Percentiles rank a stretch among this genome's conserved stretches.
Conservation (phyloP, 805 yeast species). For the Starmera quercuum region DNA sequence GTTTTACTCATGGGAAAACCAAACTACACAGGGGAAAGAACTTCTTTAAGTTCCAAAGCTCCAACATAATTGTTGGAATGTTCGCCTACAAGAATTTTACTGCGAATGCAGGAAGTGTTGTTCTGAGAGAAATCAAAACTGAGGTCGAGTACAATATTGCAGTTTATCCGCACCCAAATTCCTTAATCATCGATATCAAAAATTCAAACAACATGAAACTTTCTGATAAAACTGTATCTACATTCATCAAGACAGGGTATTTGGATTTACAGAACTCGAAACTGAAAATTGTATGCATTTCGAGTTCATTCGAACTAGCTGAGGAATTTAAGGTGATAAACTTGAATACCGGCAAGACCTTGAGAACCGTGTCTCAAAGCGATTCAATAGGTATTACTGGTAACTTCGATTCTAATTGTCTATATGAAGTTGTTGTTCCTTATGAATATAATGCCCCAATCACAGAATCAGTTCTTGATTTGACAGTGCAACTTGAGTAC, state of each 20-base stretch:
- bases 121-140: conserved; percentile 3
- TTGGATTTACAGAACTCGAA: conserved; percentile 4
- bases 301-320: no score
- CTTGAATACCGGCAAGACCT: no score
- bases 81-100: conserved; percentile 23
- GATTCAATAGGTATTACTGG: no score
- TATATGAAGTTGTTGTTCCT: conserved; percentile 24
- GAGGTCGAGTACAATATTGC: background rate
- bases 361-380: no score
- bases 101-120: conserved; percentile 18
- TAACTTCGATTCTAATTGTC: conserved; percentile 4
- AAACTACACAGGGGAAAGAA: conserved; percentile 3
- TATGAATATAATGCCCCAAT: conserved; percentile 16
- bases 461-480: conserved; percentile 5
- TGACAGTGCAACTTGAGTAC: conserved; percentile 4
- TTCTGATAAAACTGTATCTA: conserved; percentile 11
- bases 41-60: conserved; percentile 14
- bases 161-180: conserved; percentile 8
- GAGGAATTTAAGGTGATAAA: no score
- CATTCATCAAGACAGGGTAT: conserved; percentile 7
- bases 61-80: conserved; percentile 26
- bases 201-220: conserved; percentile 12
- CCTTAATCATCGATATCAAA: conserved; percentile 11
- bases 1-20: background rate
- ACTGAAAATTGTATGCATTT: background rate